Conservation (phyloP, 768 basidiomycete genomes). For the Roridomyces roridus region DNA sequence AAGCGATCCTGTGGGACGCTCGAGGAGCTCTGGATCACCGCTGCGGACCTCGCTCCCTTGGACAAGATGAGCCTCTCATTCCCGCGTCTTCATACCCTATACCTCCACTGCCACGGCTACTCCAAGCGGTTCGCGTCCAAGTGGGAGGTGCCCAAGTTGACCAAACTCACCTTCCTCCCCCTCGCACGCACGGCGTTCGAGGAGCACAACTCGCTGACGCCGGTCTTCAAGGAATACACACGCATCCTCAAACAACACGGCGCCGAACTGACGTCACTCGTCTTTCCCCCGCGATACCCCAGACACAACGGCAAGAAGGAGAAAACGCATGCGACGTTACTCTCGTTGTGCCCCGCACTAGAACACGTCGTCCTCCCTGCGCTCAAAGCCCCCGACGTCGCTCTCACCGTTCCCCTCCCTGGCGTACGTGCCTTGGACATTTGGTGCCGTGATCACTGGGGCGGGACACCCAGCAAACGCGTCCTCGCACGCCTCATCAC, state of each 20-base stretch:
- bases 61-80: not conserved
- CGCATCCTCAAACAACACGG: not conserved
- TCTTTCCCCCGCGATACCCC: not conserved
- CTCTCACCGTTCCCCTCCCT: not conserved
- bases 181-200: not conserved
- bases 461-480: too few species aligned
- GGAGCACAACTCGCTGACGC: too few species aligned
- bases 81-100: not conserved
- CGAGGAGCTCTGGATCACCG: not conserved
- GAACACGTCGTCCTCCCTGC: constrained; percentile 1
- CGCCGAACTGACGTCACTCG: not conserved
- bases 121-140: not conserved
- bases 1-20: not conserved
- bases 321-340: not conserved
- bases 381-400: too few species aligned
- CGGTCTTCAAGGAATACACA: not conserved
- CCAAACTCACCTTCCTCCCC: not conserved
- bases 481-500: too few species aligned
- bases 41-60: not conserved
- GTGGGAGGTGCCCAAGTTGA: constrained; percentile 1
- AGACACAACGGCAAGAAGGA: not conserved
- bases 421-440: not conserved
- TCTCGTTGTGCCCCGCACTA: not conserved
- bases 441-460: not conserved
- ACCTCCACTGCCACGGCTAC: not conserved